Conservation (phyloP, 2,329 filamentous ascomycete genomes). For the Madurella fahalii region DNA sequence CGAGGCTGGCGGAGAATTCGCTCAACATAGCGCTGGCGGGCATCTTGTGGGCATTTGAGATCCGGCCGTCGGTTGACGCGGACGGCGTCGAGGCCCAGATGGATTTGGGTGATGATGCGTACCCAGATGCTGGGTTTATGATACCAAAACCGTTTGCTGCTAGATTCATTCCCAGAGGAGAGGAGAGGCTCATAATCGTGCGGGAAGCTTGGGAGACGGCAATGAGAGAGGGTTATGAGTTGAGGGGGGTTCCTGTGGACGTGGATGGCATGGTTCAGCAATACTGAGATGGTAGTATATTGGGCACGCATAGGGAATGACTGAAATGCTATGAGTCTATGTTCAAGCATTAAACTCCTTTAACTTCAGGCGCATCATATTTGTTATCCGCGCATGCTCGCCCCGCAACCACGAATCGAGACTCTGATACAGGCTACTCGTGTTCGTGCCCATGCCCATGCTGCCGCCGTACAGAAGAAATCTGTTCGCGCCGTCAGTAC, state of each 20-base stretch:
- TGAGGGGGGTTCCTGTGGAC: neutral
- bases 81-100: constrained; percentile 18
- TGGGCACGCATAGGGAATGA: too few species aligned
- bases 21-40: constrained; percentile 43
- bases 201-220: constrained; percentile 1
- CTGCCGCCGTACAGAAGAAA: too few species aligned
- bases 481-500: too few species aligned
- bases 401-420: too few species aligned
- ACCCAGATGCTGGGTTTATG: neutral
- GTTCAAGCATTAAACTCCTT: too few species aligned
- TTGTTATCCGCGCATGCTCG: too few species aligned
- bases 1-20: constrained; percentile 46
- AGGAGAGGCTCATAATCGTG: neutral
- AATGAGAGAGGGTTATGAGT: constrained; percentile 1
- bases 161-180: neutral
- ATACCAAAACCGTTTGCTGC: constrained; percentile 3
- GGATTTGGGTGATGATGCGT: neutral
- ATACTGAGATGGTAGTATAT: too few species aligned
- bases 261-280: too few species aligned
- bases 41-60: constrained; percentile 43
- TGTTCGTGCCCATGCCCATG: too few species aligned
- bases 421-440: too few species aligned
- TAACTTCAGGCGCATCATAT: too few species aligned
- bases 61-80: constrained; percentile 21
- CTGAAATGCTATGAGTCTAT: too few species aligned